Evolutionary conservation across 257 asterid genomes (phyloP), one percentile per base, ranked within the genome.

Genomic region (Gynochthodes officinalis): DNA sequence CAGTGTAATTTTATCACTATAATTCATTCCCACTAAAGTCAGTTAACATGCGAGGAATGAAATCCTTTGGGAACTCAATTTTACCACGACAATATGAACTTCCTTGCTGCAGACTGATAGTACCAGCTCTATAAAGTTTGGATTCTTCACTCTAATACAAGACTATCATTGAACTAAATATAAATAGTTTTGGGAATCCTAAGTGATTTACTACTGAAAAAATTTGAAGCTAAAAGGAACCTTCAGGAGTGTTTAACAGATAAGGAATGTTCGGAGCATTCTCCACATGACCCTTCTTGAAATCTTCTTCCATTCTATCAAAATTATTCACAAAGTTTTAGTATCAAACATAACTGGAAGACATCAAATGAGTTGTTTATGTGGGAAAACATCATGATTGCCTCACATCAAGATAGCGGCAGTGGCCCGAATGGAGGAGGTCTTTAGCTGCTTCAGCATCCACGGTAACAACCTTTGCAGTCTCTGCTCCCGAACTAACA

Each of bases 241-340:
- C 98, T 84, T 80, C 60, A 19, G 95, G 88, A 58, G 96, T 87
- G 71, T 35, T 74, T 67, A 90, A 85, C 97, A 93, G 87, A 71
- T 90, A 93, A 1, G 96, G 88, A 64, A 93, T 78, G 76, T 90
- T 93, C 67, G 85, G 57, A 44, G 98, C 77, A 40, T 85, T 87
- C 73, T 86, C 81, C 39, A 84, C 79, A 66, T 90, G 95, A 12
- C 97, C 98, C 32, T 83, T 80, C 77, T 84, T 80, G 88, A 89
- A 93, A 83, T 90, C 98, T 86, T 90, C 98, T 71, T 81, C 95
- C 4, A 96, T 90, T 89, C 98, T 93, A n/a, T n/a, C n/a, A n/a
- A n/a, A n/a, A n/a, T n/a, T n/a, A n/a, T n/a, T n/a, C n/a, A n/a
- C n/a, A n/a, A n/a, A n/a, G n/a, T n/a, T n/a, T n/a, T n/a, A n/a